Base-by-base conservation (phyloP, 352 stramenopile genomes). In the Phytophthora cajani region DNA sequence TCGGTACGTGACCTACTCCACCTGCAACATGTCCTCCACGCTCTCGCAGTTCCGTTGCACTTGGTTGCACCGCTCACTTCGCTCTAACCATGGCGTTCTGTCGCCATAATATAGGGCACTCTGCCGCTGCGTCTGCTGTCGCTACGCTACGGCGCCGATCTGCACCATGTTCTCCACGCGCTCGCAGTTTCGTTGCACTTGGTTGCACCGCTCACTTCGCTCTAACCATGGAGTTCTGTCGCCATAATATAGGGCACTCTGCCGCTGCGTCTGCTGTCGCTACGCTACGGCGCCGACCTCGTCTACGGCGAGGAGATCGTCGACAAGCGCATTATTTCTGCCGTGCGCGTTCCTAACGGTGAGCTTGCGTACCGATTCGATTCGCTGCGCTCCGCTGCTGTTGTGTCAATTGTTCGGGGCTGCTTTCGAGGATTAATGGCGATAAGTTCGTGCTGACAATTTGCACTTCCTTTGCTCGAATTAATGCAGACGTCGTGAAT, bases 261-360 rank as follows among this genome's bases (percentile, higher is more conserved):
- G 32, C 95, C 97, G 11, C 76, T 99, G 54, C 90, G 97, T 5
- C 82, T 94, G 16, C 71, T 98, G 19, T 97, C 95, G 56, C 75
- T 98, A 55, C 80, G 85, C 3, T 98, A 98, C 72, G 95, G 95
- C 50, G 95, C 95, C 8, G 87, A 98, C 51, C 75, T 98, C 32
- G 90, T 97, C 0, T 99, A 98, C 72, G 89, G 90, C 30, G 97
- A 99, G 82, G 97, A 99, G 79, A 92, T 99, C 59, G 89, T 99
- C 59, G 97, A 99, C 84, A 93, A 97, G 72, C 91, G 91, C 58
- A 93, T 99, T 53, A 85, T 91, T 12, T 76, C 85, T 5, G 91
- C 90, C 10, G 89, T 88, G 25, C 89, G 94, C 19, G 74, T 95
- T 0, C 73, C 87, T n/a, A 98, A 98, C 60, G 74, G 84, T 80